Evolutionary conservation across 2,329 filamentous ascomycete species (phyloP), one percentile per base, ranked within the genome.

Genomic region (Fusarium begoniae): DNA sequence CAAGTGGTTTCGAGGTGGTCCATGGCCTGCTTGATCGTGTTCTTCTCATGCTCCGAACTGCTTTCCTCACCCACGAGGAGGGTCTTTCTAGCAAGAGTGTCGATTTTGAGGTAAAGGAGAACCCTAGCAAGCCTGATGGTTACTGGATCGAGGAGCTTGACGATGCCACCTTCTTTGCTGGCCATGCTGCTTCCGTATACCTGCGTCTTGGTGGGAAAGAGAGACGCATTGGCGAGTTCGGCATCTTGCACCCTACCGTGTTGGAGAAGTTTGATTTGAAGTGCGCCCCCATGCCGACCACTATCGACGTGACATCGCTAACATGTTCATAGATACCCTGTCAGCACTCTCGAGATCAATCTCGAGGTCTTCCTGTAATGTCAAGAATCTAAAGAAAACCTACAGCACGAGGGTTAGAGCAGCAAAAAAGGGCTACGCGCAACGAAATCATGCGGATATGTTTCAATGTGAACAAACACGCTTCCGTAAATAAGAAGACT

Each of bases 141-240:
- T 99, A 99, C 86, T 98, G 94, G 93, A 96, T 98, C 77, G 92
- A 98, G 84, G 94, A 97, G 84, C 90, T 97, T 70, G 90, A 97
- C 77, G 94, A 98, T 80, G 88, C 93, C 5, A 98, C 95, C 47
- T 99, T 97, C 87, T 96, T 99, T 85, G 87, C 90, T 45, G 96
- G 96, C 47, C 94, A 98, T 80, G 93, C 94, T 22, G 96, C 96
- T 15, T 92, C 94, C 54, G 92, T 99, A 70, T 93, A 93, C 82
- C 85, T 97, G 69, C 90, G 93, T 60, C 84, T 96, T 37, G 89
- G 85, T 41, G 94, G 93, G 67, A 93, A 95, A 86, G 89, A 92
- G 73, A 86, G 89, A 69, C 89, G 92, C 59, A 93, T 99, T 79
- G 96, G 96, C 79, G 91, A 94, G 82, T 96, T 99, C 80, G 96